phyloP scores from a whole-genome alignment of 140 eudicot genomes.

The Stevia rebaudiana region DNA sequence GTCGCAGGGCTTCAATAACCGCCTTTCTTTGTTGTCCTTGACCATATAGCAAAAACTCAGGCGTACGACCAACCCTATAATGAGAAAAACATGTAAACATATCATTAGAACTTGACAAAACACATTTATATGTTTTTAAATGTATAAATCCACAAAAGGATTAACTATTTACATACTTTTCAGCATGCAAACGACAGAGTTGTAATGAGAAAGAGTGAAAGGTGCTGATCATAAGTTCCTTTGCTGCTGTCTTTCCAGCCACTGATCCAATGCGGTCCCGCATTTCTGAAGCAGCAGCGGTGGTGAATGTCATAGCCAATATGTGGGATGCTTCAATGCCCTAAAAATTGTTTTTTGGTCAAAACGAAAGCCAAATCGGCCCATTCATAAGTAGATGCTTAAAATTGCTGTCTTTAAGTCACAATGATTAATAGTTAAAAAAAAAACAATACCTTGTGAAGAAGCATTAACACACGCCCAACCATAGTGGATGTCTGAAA shows the following conservation, averaged over 20 bases:
- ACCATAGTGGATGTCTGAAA: slow-evolving; percentile 97
- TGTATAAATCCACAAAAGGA: neutral
- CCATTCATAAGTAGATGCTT: neutral
- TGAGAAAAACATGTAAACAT: slow-evolving; percentile 13
- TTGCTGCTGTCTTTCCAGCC: slow-evolving; percentile 82
- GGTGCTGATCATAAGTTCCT: slow-evolving; percentile 87
- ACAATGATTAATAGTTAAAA: neutral
- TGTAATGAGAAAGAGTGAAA: slow-evolving; percentile 93
- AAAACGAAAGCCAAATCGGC: neutral
- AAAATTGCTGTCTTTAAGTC: slow-evolving; percentile 1
- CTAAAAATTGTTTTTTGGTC: slow-evolving; percentile 26
- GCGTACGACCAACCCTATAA: slow-evolving; percentile 74
- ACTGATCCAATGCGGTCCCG: slow-evolving; percentile 82
- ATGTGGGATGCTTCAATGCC: slow-evolving; percentile 79
- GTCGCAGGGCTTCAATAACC: slow-evolving; percentile 80
- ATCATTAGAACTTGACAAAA: neutral
- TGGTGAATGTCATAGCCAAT: slow-evolving; percentile 96
- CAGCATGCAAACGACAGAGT: slow-evolving; percentile 94
- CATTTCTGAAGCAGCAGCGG: slow-evolving; percentile 99
- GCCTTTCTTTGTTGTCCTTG: slow-evolving; percentile 98
- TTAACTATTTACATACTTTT: slow-evolving; percentile 46
- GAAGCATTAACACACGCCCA: slow-evolving; percentile 91
- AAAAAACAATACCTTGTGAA: slow-evolving; percentile 52
- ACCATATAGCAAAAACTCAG: slow-evolving; percentile 81
- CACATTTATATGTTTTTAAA: neutral